Conservation (phyloP, 2,329 filamentous ascomycete genomes). For the Xylariaceae sp. region DNA sequence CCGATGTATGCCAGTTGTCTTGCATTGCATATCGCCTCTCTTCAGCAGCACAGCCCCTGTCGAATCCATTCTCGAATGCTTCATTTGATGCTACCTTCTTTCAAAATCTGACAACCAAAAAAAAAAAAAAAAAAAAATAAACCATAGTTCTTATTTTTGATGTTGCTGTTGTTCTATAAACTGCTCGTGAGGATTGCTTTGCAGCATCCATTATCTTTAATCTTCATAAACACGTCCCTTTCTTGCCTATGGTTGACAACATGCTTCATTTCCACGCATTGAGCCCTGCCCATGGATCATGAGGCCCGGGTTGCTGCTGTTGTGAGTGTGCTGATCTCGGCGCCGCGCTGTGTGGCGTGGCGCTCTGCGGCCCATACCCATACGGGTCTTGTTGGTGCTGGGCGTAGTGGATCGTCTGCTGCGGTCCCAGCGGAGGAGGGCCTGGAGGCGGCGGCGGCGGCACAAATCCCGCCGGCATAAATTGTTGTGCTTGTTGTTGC, state of each 20-base stretch:
- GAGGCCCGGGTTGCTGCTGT: constrained; percentile 38
- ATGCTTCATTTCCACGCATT: constrained; percentile 50
- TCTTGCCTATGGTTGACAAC: background rate
- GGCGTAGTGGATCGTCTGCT: constrained; percentile 57
- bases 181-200: no score
- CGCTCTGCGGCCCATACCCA: constrained; percentile 19
- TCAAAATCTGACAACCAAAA: no score
- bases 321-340: constrained; percentile 34
- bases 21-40: constrained; percentile 33
- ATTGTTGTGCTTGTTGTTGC: constrained; percentile 41
- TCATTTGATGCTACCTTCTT: no score
- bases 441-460: constrained; percentile 62
- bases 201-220: no score
- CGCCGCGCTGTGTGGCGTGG: constrained; percentile 22
- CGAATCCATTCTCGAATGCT: no score
- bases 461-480: constrained; percentile 55
- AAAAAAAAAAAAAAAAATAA: constrained; percentile 1
- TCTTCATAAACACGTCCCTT: no score
- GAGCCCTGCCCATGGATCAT: constrained; percentile 51
- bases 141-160: constrained; percentile 4
- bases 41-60: constrained; percentile 6
- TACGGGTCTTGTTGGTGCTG: constrained; percentile 32
- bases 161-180: constrained; percentile 1
- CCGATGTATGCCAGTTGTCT: constrained; percentile 33
- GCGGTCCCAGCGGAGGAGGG: constrained; percentile 57